Percentiles rank a stretch among this genome's conserved stretches.
Evolutionary conservation across 805 yeast species (phyloP).

Genomic region (Isabelozyma rhagii): DNA sequence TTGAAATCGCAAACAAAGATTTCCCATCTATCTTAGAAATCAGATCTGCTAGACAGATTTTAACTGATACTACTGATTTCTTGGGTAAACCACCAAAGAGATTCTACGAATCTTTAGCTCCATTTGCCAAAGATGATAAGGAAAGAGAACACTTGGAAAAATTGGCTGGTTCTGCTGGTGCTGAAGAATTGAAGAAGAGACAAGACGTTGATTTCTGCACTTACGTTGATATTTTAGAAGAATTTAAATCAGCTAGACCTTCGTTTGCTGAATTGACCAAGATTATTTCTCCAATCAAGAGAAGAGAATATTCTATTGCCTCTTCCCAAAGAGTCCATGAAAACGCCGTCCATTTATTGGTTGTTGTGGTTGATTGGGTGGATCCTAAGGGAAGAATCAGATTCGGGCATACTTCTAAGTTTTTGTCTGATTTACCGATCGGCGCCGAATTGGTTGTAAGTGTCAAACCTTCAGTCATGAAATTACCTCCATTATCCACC

Average conservation of each 20-base stretch:
- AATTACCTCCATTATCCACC: conserved; percentile 79
- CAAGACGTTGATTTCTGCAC: conserved; percentile 81
- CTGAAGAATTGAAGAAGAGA: conserved; percentile 75
- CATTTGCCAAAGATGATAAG: conserved; percentile 63
- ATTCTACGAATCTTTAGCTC: conserved; percentile 81
- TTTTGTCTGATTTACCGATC: conserved; percentile 69
- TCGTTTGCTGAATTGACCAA: conserved; percentile 62
- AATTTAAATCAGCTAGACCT: conserved; percentile 83
- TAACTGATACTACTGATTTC: conserved; percentile 77
- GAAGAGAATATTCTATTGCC: conserved; percentile 97
- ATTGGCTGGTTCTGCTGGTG: conserved; percentile 76
- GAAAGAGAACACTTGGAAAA: conserved; percentile 62
- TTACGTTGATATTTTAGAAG: conserved; percentile 76
- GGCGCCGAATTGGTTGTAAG: conserved; percentile 90
- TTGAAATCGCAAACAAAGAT: conserved; percentile 71
- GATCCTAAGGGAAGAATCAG: conserved; percentile 82
- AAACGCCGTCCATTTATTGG: conserved; percentile 82
- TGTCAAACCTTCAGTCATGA: conserved; percentile 97
- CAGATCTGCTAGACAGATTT: conserved; percentile 78
- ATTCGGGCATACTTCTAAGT: conserved; percentile 93
- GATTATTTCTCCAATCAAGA: conserved; percentile 81
- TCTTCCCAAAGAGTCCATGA: conserved; percentile 93
- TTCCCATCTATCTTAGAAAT: conserved; percentile 56
- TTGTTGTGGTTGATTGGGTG: conserved; percentile 95
- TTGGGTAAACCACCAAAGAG: conserved; percentile 96